Conservation (phyloP, 2,329 filamentous ascomycete genomes). For the Rasamsonia emersonii region DNA sequence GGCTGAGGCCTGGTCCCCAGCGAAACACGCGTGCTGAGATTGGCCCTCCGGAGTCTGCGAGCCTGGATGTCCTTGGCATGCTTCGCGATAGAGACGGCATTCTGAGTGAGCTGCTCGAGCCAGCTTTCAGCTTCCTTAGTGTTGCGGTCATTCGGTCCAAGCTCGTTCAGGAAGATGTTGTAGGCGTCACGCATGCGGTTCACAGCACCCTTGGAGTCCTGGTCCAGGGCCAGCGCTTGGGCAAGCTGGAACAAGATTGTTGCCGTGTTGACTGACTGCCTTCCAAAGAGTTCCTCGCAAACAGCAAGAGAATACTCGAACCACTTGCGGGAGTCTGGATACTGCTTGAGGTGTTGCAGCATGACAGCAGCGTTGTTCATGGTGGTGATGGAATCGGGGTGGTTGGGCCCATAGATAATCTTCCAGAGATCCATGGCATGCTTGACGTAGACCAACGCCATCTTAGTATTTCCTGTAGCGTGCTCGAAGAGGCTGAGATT, state of each 20-base stretch:
- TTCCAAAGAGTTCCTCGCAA: conserved; percentile 83
- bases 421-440: conserved; percentile 96
- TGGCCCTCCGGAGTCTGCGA: conserved; percentile 62
- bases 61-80: conserved; percentile 80
- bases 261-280: conserved; percentile 83
- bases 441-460: conserved; percentile 78
- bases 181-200: conserved; percentile 92
- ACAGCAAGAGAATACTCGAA: conserved; percentile 87
- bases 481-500: conserved; percentile 94
- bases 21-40: conserved; percentile 54
- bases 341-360: conserved; percentile 91
- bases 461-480: conserved; percentile 79
- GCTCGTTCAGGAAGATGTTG: conserved; percentile 82
- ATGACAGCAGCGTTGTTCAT: conserved; percentile 98
- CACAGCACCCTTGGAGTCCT: conserved; percentile 86
- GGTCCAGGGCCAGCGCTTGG: conserved; percentile 89
- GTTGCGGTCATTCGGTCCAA: conserved; percentile 88
- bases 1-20: conserved; percentile 54
- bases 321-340: conserved; percentile 90
- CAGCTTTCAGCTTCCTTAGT: conserved; percentile 96
- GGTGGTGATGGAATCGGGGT: conserved; percentile 96
- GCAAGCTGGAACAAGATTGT: conserved; percentile 96
- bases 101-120: conserved; percentile 92
- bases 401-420: conserved; percentile 84
- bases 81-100: conserved; percentile 88